These are phyloP conservation scores for Penicillium oxalicum DNA, from an alignment of 2,329 filamentous ascomycete species.

Conservation along the genomic window DNA sequence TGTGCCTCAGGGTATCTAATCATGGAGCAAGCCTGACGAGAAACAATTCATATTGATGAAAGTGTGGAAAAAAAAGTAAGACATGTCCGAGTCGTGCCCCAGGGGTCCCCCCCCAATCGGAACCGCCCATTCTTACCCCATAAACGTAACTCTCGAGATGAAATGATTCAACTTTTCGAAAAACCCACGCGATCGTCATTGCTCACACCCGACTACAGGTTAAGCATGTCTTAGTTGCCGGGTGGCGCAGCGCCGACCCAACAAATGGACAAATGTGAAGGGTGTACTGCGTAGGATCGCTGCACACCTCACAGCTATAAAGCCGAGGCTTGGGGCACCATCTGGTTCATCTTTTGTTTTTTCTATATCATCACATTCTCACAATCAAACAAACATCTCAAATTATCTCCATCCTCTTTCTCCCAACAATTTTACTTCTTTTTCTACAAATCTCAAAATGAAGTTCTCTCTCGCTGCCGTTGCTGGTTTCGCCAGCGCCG, in stretches of 20 bases:
- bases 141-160: background rate
- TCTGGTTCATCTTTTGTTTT: background rate
- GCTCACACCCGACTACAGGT: background rate
- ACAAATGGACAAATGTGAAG: background rate
- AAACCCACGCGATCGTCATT: background rate
- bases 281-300: background rate
- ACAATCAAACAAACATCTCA: background rate
- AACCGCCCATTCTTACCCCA: too few species aligned
- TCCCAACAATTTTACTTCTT: background rate
- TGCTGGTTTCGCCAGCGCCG: conserved; percentile 17
- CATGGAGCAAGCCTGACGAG: too few species aligned
- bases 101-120: too few species aligned
- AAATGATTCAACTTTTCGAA: too few species aligned
- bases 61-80: too few species aligned
- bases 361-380: background rate
- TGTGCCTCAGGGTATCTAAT: too few species aligned
- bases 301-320: background rate
- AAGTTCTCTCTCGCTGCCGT: conserved; percentile 24
- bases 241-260: background rate
- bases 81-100: too few species aligned
- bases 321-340: background rate
- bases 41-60: too few species aligned
- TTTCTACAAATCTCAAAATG: conserved; percentile 15
- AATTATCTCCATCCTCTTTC: background rate
- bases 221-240: conserved; percentile 1